Percentiles rank a stretch among this genome's conserved stretches.
These are phyloP conservation scores for Aspergillus proliferans DNA, from an alignment of 2,329 filamentous ascomycete genomes.

Conservation along the genomic window DNA sequence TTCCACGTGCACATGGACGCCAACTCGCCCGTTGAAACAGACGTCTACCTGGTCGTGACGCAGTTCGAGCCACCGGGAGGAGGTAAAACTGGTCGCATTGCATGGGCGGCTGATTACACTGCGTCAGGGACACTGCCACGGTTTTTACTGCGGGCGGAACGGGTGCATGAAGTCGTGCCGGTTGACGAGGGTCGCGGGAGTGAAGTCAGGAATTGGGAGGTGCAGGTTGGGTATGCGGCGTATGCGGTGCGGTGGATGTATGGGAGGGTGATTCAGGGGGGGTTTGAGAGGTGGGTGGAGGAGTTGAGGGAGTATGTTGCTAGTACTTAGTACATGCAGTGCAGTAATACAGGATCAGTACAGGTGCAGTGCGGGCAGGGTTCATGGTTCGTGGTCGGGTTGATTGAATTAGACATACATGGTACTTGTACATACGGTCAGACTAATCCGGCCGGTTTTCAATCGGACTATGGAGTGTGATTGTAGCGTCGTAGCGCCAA, in stretches of 20 bases:
- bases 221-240: slow-evolving; percentile 37
- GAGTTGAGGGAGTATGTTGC: slow-evolving; percentile 40
- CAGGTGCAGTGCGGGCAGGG: too few species aligned
- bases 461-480: too few species aligned
- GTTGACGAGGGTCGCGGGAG: slow-evolving; percentile 15
- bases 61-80: slow-evolving; percentile 24
- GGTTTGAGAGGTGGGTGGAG: slow-evolving; percentile 37
- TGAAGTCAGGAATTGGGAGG: slow-evolving; percentile 41
- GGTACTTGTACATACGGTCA: too few species aligned
- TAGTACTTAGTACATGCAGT: not conserved
- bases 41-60: slow-evolving; percentile 25
- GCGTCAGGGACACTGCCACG: slow-evolving; percentile 24
- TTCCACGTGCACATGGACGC: slow-evolving; percentile 40
- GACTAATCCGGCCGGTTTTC: too few species aligned
- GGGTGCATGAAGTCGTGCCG: slow-evolving; percentile 43
- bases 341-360: too few species aligned
- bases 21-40: slow-evolving; percentile 19
- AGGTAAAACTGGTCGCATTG: slow-evolving; percentile 18
- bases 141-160: slow-evolving; percentile 38
- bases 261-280: slow-evolving; percentile 27
- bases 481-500: too few species aligned
- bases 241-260: slow-evolving; percentile 40
- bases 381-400: not conserved
- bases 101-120: slow-evolving; percentile 22
- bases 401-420: too few species aligned